Conservation (phyloP, 2,329 filamentous ascomycete species). For the Ophiosphaerella narmari region DNA sequence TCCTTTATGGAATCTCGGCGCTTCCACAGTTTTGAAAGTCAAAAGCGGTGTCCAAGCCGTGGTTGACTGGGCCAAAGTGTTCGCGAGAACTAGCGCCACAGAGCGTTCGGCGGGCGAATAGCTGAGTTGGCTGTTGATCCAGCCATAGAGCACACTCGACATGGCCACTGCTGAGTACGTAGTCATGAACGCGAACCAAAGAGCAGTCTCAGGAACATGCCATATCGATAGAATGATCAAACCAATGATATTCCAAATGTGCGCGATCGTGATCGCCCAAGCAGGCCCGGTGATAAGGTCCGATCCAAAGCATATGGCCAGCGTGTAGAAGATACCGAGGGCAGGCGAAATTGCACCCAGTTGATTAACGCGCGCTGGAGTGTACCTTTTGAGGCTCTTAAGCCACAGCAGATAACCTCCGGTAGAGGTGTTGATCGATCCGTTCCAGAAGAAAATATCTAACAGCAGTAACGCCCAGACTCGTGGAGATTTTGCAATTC, state of each 20-base stretch:
- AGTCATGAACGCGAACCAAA: constrained; percentile 60
- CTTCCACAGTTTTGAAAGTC: constrained; percentile 55
- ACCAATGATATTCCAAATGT: constrained; percentile 58
- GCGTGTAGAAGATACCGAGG: constrained; percentile 61
- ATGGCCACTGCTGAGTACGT: constrained; percentile 57
- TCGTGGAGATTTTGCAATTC: constrained; percentile 46
- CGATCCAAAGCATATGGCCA: constrained; percentile 60
- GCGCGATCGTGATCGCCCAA: constrained; percentile 60
- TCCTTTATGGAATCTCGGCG: constrained; percentile 50
- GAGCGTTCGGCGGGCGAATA: constrained; percentile 54
- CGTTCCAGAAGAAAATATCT: constrained; percentile 63
- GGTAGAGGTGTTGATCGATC: constrained; percentile 51
- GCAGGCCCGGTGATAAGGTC: constrained; percentile 59
- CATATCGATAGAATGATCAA: constrained; percentile 60
- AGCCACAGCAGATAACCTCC: constrained; percentile 63
- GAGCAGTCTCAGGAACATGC: constrained; percentile 59
- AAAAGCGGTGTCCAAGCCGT: constrained; percentile 62
- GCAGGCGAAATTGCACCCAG: constrained; percentile 59
- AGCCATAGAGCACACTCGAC: constrained; percentile 61
- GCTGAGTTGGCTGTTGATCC: constrained; percentile 58
- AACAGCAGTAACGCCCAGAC: constrained; percentile 59
- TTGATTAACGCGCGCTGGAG: constrained; percentile 55
- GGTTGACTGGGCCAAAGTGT: constrained; percentile 58
- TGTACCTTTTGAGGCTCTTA: constrained; percentile 58
- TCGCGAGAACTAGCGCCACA: constrained; percentile 58